These are phyloP conservation scores for Simplicillium sp. DNA, from an alignment of 2,329 filamentous ascomycete genomes.

Conservation along the genomic window DNA sequence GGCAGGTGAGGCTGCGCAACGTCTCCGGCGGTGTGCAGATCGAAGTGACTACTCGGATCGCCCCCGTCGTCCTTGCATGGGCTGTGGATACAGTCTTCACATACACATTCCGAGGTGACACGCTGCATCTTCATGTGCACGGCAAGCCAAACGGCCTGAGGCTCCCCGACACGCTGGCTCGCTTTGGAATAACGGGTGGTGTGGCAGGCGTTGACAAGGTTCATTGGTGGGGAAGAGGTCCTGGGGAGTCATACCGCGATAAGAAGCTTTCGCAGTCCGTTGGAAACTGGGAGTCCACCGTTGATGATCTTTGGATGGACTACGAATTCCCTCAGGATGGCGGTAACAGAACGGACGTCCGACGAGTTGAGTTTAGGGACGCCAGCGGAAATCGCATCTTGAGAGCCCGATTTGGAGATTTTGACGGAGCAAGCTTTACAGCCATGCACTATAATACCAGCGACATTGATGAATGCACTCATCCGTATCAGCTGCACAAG, in stretches of 20 bases:
- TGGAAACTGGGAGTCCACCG: constrained; percentile 37
- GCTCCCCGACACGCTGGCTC: constrained; percentile 47
- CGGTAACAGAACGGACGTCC: constrained; percentile 54
- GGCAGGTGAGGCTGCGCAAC: constrained; percentile 21
- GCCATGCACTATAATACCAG: constrained; percentile 43
- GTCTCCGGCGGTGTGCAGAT: constrained; percentile 25
- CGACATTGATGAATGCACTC: constrained; percentile 43
- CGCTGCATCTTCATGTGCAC: constrained; percentile 39
- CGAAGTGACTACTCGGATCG: constrained; percentile 41
- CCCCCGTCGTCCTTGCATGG: constrained; percentile 57
- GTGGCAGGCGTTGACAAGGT: constrained; percentile 27
- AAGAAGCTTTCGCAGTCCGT: constrained; percentile 52
- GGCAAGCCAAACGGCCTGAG: constrained; percentile 36
- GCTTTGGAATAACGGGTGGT: constrained; percentile 49
- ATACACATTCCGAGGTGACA: constrained; percentile 42
- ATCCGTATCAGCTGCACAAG: constrained; percentile 51
- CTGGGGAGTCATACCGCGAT: constrained; percentile 57
- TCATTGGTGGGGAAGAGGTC: constrained; percentile 60
- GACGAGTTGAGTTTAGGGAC: constrained; percentile 43
- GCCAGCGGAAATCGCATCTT: constrained; percentile 22
- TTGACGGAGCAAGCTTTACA: constrained; percentile 44
- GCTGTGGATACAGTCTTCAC: constrained; percentile 37
- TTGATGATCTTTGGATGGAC: constrained; percentile 45
- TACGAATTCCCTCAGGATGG: constrained; percentile 63
- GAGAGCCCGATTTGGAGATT: constrained; percentile 33